These are phyloP conservation scores for Sophora flavescens DNA, from an alignment of 306 rosid genomes.

Conservation along the genomic window DNA sequence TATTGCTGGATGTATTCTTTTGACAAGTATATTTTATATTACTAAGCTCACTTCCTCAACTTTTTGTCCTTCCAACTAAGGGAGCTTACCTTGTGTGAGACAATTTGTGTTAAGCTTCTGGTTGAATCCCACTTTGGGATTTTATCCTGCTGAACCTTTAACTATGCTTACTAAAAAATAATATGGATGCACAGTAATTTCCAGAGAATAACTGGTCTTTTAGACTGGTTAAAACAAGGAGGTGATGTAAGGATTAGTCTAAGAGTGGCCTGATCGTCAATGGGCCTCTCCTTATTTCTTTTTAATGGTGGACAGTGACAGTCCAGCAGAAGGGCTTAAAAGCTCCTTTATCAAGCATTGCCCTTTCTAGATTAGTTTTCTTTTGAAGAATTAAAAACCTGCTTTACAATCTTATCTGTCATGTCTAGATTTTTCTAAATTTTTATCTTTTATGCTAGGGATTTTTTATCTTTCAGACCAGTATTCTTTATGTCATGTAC, in stretches of 20 bases:
- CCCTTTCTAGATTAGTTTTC: slow-evolving; percentile 24
- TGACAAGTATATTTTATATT: slow-evolving; percentile 1
- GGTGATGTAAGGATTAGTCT: slow-evolving; percentile 7
- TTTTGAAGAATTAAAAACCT: slow-evolving; percentile 1
- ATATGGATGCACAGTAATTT: background rate
- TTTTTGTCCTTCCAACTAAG: slow-evolving; percentile 16
- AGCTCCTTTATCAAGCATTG: slow-evolving; percentile 9
- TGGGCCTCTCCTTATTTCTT: slow-evolving; percentile 10
- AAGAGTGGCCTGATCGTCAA: slow-evolving; percentile 7
- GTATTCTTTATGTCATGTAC: background rate
- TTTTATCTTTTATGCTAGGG: slow-evolving; percentile 1
- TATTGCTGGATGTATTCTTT: slow-evolving; percentile 20
- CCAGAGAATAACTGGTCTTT: slow-evolving; percentile 18
- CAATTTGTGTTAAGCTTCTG: background rate
- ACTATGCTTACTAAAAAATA: background rate
- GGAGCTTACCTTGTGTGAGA: background rate
- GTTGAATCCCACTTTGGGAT: background rate
- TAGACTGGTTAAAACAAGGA: slow-evolving; percentile 18
- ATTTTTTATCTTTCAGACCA: background rate
- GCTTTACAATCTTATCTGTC: background rate
- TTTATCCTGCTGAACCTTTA: background rate
- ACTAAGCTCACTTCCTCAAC: slow-evolving; percentile 1
- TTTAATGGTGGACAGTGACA: background rate
- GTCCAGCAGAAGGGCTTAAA: slow-evolving; percentile 2
- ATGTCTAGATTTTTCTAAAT: slow-evolving; percentile 5